These are phyloP conservation scores for Viola odorata DNA, from an alignment of 345 rosid species.

Conservation along the genomic window DNA sequence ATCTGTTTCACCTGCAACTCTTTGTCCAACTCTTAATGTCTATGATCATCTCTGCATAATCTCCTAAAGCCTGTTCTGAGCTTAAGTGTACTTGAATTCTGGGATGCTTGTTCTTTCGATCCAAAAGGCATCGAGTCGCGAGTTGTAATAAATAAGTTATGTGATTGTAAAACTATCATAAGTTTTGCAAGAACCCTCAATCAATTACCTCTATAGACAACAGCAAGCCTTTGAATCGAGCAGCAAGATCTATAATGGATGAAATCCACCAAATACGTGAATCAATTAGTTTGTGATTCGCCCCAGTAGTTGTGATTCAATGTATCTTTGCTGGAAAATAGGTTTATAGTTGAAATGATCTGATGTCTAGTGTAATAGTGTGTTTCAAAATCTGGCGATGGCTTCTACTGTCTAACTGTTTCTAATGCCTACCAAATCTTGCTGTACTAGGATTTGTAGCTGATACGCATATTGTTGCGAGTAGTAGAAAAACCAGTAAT, in stretches of 20 bases:
- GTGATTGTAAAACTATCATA: background rate
- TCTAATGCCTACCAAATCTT: background rate
- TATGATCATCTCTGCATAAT: constrained; percentile 23
- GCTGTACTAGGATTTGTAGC: constrained; percentile 2
- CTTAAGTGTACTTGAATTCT: constrained; percentile 19
- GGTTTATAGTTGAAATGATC: constrained; percentile 31
- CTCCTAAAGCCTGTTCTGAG: constrained; percentile 30
- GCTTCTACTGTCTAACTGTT: background rate
- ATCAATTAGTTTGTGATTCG: constrained; percentile 3
- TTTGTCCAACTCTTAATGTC: no score
- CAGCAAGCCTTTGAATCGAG: constrained; percentile 21
- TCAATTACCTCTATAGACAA: constrained; percentile 24
- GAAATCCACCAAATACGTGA: no score
- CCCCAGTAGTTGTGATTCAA: constrained; percentile 24
- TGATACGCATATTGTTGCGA: background rate
- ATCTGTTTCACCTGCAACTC: constrained; percentile 17
- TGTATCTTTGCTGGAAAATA: constrained; percentile 23
- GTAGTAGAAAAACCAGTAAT: background rate
- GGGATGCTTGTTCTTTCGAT: constrained; percentile 19
- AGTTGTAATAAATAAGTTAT: background rate
- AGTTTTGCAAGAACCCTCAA: background rate
- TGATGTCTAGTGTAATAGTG: constrained; percentile 20
- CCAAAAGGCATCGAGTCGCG: constrained; percentile 29
- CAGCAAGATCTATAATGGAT: constrained; percentile 14
- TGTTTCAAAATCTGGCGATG: constrained; percentile 9